These are phyloP conservation scores for Colletotrichum melonis DNA, from an alignment of 2,329 filamentous ascomycete species.

Conservation along the genomic window DNA sequence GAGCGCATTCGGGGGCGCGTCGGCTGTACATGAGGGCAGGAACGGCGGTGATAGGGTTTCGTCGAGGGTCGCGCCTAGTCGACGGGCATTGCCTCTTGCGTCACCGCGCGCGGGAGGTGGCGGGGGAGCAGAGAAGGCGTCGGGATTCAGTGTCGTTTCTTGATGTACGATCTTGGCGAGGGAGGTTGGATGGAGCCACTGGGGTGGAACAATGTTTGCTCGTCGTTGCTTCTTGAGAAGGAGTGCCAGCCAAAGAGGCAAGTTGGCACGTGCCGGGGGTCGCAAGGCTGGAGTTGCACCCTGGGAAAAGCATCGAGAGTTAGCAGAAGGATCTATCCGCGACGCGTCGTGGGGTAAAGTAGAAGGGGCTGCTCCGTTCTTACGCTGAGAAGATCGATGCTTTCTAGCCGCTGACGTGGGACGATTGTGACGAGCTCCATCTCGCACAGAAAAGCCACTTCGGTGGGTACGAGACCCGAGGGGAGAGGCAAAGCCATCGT, in stretches of 20 bases:
- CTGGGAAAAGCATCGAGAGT: slow-evolving; percentile 56
- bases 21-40: slow-evolving; percentile 77
- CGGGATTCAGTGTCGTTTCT: slow-evolving; percentile 79
- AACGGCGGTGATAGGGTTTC: slow-evolving; percentile 76
- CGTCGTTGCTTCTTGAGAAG: slow-evolving; percentile 94
- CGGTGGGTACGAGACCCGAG: slow-evolving; percentile 78
- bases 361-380: slow-evolving; percentile 49
- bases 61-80: slow-evolving; percentile 42
- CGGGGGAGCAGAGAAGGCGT: slow-evolving; percentile 82
- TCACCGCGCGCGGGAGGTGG: slow-evolving; percentile 68
- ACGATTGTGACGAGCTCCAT: slow-evolving; percentile 97
- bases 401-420: slow-evolving; percentile 89
- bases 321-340: background rate
- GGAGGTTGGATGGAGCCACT: slow-evolving; percentile 85
- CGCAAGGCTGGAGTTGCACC: slow-evolving; percentile 80
- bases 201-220: slow-evolving; percentile 90
- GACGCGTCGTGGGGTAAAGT: slow-evolving; percentile 22
- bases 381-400: slow-evolving; percentile 87
- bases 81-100: slow-evolving; percentile 54
- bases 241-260: slow-evolving; percentile 95
- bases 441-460: slow-evolving; percentile 95
- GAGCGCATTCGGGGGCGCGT: slow-evolving; percentile 75
- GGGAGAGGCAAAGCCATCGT: slow-evolving; percentile 64
- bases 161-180: slow-evolving; percentile 82
- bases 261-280: slow-evolving; percentile 81